Percentiles rank a stretch among this genome's conserved stretches.
phyloP scores from a whole-genome alignment of 2,329 filamentous ascomycete genomes.

The Aspergillus fumigatus region DNA sequence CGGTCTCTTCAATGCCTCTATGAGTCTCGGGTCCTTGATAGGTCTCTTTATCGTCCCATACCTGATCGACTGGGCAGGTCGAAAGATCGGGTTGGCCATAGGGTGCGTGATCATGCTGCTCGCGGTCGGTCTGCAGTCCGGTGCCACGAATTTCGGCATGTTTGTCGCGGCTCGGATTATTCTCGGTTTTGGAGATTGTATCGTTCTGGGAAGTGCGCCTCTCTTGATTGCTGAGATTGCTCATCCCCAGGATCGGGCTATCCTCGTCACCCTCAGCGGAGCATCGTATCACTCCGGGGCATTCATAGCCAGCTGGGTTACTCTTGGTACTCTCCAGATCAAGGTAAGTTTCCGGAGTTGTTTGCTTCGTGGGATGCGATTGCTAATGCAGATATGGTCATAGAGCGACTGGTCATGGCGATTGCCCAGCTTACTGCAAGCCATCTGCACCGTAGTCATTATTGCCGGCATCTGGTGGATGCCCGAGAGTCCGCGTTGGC shows the following conservation, averaged over 20 bases:
- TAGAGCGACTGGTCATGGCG: conserved; percentile 20
- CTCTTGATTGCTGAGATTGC: conserved; percentile 23
- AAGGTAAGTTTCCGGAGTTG: conserved; percentile 3
- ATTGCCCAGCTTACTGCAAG: conserved; percentile 18
- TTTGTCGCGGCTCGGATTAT: conserved; percentile 23
- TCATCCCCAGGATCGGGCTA: conserved; percentile 21
- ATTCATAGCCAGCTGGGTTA: conserved; percentile 16
- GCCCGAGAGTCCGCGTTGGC: conserved; percentile 14
- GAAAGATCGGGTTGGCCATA: conserved; percentile 10
- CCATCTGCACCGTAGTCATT: conserved; percentile 14
- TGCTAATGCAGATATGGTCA: neutral
- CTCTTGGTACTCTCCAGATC: conserved; percentile 16
- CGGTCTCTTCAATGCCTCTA: conserved; percentile 18
- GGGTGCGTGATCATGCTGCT: conserved; percentile 17
- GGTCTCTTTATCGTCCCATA: conserved; percentile 17
- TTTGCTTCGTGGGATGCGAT: too few relatives aligned
- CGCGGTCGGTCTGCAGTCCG: conserved; percentile 23
- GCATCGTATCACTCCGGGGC: conserved; percentile 17
- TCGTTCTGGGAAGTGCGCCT: conserved; percentile 19
- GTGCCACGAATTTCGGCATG: conserved; percentile 21
- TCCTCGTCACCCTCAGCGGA: conserved; percentile 16
- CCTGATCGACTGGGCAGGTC: conserved; percentile 16
- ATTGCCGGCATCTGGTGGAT: conserved; percentile 9
- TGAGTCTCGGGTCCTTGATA: conserved; percentile 15
- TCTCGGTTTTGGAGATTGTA: conserved; percentile 21